Evolutionary conservation across 106 monocot genomes (phyloP).

Genomic region (Chionographis japonica): DNA sequence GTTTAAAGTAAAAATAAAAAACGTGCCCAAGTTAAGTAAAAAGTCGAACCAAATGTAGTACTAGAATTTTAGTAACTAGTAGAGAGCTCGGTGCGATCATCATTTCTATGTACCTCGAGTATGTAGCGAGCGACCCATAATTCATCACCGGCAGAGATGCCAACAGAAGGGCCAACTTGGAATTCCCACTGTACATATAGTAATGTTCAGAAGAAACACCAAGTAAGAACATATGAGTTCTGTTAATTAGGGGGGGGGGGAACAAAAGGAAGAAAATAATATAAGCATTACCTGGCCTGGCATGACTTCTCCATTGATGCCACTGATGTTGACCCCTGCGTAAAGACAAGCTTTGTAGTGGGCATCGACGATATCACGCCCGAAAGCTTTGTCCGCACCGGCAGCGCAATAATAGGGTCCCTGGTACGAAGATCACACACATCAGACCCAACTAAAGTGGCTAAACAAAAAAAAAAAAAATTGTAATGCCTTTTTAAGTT

Average conservation of each 20-base stretch:
- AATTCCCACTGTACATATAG: slow-evolving; percentile 26
- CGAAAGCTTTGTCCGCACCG: slow-evolving; percentile 39
- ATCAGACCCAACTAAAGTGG: not conserved
- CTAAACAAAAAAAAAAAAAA: too few relatives aligned
- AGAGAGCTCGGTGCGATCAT: not conserved
- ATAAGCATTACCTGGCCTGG: slow-evolving; percentile 26
- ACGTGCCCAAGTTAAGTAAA: not conserved
- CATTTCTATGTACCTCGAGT: slow-evolving; percentile 13
- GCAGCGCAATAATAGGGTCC: slow-evolving; percentile 41
- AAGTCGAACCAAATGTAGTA: not conserved
- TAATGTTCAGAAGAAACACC: too few relatives aligned
- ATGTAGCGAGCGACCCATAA: slow-evolving; percentile 34
- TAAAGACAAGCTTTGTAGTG: slow-evolving; percentile 48
- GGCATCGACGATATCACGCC: slow-evolving; percentile 39
- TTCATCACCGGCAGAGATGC: slow-evolving; percentile 27
- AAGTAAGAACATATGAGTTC: not conserved
- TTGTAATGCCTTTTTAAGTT: too few relatives aligned
- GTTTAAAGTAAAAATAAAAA: not conserved
- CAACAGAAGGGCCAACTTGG: slow-evolving; percentile 33
- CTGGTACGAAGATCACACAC: not conserved
- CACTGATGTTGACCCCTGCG: slow-evolving; percentile 34
- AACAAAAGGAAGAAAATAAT: not conserved
- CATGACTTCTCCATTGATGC: slow-evolving; percentile 50
- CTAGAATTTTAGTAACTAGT: too few relatives aligned
- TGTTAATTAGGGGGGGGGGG: too few relatives aligned